Conservation (phyloP, 768 basidiomycete genomes). For the Scleroderma bovista region DNA sequence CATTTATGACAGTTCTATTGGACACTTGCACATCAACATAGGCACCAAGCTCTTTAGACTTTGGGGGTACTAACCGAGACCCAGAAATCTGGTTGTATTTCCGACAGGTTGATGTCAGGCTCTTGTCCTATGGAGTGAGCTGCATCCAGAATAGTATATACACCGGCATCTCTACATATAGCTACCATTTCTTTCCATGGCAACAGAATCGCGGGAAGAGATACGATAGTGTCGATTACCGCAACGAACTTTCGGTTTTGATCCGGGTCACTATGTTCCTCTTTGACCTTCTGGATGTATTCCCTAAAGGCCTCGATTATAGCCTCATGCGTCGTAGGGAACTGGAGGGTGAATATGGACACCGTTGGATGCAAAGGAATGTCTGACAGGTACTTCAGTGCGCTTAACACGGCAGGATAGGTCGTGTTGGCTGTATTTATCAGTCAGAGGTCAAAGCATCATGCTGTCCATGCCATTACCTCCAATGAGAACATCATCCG, state of each 20-base stretch:
- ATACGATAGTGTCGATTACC: slow-evolving; percentile 62
- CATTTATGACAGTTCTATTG: slow-evolving; percentile 81
- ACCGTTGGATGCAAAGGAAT: slow-evolving; percentile 46
- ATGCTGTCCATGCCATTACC: slow-evolving; percentile 14
- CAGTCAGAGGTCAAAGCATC: not conserved
- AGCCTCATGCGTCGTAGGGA: slow-evolving; percentile 51
- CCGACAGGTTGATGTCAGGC: slow-evolving; percentile 49
- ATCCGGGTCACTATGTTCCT: slow-evolving; percentile 12
- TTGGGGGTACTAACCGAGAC: slow-evolving; percentile 46
- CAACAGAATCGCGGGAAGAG: slow-evolving; percentile 54
- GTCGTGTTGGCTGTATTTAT: slow-evolving; percentile 44
- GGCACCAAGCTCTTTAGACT: not conserved
- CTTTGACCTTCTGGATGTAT: slow-evolving; percentile 29
- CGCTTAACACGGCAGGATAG: slow-evolving; percentile 49
- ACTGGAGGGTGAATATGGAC: slow-evolving; percentile 44
- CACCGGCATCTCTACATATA: slow-evolving; percentile 57
- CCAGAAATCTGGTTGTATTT: slow-evolving; percentile 68
- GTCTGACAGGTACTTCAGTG: slow-evolving; percentile 51
- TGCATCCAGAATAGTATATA: slow-evolving; percentile 69
- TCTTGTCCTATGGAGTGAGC: slow-evolving; percentile 79
- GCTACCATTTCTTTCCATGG: slow-evolving; percentile 71
- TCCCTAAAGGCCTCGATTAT: slow-evolving; percentile 48
- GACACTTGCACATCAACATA: not conserved
- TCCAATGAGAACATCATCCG: slow-evolving; percentile 58
- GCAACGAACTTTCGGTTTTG: slow-evolving; percentile 49